Percentiles rank a stretch among this genome's conserved stretches.
Evolutionary conservation across 306 rosid genomes (phyloP).

Genomic region (Citrullus colocynthis): DNA sequence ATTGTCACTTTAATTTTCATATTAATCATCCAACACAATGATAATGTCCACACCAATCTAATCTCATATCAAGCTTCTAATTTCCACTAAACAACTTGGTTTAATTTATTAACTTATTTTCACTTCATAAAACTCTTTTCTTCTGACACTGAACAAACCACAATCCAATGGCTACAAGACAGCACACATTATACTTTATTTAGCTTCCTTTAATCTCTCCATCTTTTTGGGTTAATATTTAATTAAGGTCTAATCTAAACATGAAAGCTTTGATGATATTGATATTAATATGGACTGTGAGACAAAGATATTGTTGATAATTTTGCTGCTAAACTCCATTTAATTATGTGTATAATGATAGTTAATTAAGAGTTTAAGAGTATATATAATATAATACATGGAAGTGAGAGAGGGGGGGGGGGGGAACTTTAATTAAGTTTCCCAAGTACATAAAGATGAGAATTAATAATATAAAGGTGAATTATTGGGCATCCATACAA

Average conservation of each 20-base stretch:
- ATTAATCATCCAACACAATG: constrained; percentile 3
- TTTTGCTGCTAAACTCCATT: background rate
- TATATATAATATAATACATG: background rate
- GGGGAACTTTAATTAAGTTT: background rate
- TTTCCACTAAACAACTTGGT: background rate
- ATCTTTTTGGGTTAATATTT: background rate
- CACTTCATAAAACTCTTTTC: background rate
- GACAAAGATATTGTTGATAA: background rate
- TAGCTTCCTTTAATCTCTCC: background rate
- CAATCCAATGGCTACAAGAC: background rate
- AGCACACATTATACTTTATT: background rate
- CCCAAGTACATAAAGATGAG: constrained; percentile 25
- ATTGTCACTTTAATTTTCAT: background rate
- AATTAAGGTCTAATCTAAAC: background rate
- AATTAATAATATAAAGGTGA: constrained; percentile 15
- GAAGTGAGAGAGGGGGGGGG: background rate
- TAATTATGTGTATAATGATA: background rate
- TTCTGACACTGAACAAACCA: background rate
- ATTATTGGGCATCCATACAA: constrained; percentile 19
- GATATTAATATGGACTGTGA: background rate
- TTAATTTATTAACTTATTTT: background rate
- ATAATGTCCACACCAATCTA: background rate
- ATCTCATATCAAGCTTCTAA: background rate
- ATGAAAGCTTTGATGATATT: background rate
- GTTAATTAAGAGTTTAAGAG: background rate